Evolutionary conservation across 1,139 yeast genomes (phyloP), one percentile per base, ranked within the genome.

Genomic region (Yamadazyma friedrichii): DNA sequence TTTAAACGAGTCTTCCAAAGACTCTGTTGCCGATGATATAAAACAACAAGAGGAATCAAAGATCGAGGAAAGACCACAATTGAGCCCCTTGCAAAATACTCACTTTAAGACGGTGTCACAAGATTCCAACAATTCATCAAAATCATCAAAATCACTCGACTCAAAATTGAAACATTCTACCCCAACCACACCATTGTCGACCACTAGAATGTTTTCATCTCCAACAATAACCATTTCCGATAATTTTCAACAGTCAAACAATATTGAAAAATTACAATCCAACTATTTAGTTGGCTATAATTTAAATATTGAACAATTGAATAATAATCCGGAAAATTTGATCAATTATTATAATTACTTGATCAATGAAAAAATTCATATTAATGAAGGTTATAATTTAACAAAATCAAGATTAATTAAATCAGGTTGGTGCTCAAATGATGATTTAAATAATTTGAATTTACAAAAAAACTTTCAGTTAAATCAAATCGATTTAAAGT

Each of bases 381-480:
- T 51, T 6, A 56, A 55, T 33, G 67, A 65, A 15, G 71, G 72
- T 3, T 72, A 61, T 47, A 65, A 59, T 34, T 51, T 58, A 17
- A 65, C 76, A n/a, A 65, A 56, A 40, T 54, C 58, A 36, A 58
- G 68, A 41, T 59, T 72, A 43, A 44, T 51, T 22, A 61, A 60
- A 32, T 63, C 70, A 39, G 78, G 78, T 2, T 72, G 78, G 78
- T 70, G 76, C 48, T 69, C 76, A 2, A 54, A 53, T 28, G 69
- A 69, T 45, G 77, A 72, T 51, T 61, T 72, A 52, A 62, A 68
- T 45, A 70, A 69, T 53, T 57, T 70, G 39, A 66, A 61, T 47
- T 50, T 66, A 31, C 74, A 69, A 46, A 50, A 43, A 31, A 44
- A 32, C 48, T 62, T 43, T 62, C 68, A 53, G 51, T 64, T 43